phyloP scores from a whole-genome alignment of 495 filamentous ascomycete genomes.

The Jackrogersella minutella region DNA sequence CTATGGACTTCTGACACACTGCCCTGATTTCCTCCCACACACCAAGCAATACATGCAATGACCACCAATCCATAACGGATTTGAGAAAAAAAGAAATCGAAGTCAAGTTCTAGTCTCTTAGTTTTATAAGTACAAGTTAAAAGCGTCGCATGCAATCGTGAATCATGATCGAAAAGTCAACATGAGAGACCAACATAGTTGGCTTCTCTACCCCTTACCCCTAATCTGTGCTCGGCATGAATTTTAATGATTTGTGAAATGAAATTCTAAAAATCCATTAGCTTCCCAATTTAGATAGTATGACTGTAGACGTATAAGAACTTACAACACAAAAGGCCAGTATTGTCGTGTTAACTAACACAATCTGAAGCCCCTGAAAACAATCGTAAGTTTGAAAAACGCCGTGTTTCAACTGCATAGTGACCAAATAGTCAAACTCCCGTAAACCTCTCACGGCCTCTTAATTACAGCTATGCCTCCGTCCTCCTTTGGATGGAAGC shows the following conservation, averaged over 20 bases:
- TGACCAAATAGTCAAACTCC: background rate
- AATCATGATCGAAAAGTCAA: background rate
- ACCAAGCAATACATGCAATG: background rate
- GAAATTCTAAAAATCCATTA: slow-evolving; percentile 4
- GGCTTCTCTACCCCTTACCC: background rate
- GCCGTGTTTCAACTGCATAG: too few species aligned
- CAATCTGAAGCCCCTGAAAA: background rate
- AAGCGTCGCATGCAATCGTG: slow-evolving; percentile 5
- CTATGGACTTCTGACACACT: slow-evolving; percentile 7
- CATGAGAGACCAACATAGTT: slow-evolving; percentile 3
- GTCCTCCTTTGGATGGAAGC: slow-evolving; percentile 1
- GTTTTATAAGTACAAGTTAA: slow-evolving; percentile 8
- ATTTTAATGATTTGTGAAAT: slow-evolving; percentile 9
- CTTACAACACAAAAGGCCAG: too few species aligned
- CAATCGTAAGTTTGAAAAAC: background rate
- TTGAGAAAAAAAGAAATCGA: slow-evolving; percentile 6
- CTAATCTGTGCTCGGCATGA: background rate
- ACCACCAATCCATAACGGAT: background rate
- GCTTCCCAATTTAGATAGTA: too few species aligned
- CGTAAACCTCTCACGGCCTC: background rate
- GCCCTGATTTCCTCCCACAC: background rate
- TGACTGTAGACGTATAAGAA: background rate
- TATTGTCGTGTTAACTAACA: background rate
- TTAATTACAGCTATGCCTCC: slow-evolving; percentile 13
- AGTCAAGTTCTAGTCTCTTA: slow-evolving; percentile 26